A percentile compares a stretch with the other conserved stretches of the same genome.
These are phyloP conservation scores for Fusarium udum DNA, from an alignment of 2,329 filamentous ascomycete genomes.

Conservation along the genomic window DNA sequence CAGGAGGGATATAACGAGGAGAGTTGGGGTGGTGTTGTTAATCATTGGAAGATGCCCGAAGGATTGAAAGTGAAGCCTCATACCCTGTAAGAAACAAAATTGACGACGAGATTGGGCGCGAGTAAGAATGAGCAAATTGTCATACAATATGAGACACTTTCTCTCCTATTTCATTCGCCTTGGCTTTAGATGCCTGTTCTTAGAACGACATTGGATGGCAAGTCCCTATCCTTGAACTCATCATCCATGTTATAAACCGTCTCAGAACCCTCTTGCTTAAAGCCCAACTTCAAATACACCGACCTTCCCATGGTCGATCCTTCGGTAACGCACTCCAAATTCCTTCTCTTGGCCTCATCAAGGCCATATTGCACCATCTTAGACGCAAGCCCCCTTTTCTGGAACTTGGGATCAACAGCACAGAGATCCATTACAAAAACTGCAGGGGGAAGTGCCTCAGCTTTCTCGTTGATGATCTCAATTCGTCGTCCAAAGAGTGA, in stretches of 20 bases:
- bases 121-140: not conserved
- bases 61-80: conserved; percentile 45
- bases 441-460: conserved; percentile 51
- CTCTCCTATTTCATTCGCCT: not conserved
- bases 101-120: not conserved
- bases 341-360: conserved; percentile 52
- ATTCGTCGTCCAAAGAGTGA: conserved; percentile 57
- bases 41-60: conserved; percentile 65
- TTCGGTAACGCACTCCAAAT: conserved; percentile 56
- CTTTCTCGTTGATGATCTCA: conserved; percentile 54
- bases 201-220: conserved; percentile 60
- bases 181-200: conserved; percentile 45
- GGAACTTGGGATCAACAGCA: conserved; percentile 62
- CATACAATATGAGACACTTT: not conserved
- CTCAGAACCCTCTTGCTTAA: conserved; percentile 53
- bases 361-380: conserved; percentile 59
- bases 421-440: conserved; percentile 62
- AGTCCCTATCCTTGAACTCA: conserved; percentile 49
- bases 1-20: conserved; percentile 79
- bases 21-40: conserved; percentile 77
- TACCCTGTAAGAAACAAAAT: conserved; percentile 19
- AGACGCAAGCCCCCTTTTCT: conserved; percentile 58
- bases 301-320: conserved; percentile 59
- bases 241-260: conserved; percentile 55
- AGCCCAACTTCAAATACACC: conserved; percentile 58